Conservation (phyloP, 768 basidiomycete species). For the Suillus alpinus region DNA sequence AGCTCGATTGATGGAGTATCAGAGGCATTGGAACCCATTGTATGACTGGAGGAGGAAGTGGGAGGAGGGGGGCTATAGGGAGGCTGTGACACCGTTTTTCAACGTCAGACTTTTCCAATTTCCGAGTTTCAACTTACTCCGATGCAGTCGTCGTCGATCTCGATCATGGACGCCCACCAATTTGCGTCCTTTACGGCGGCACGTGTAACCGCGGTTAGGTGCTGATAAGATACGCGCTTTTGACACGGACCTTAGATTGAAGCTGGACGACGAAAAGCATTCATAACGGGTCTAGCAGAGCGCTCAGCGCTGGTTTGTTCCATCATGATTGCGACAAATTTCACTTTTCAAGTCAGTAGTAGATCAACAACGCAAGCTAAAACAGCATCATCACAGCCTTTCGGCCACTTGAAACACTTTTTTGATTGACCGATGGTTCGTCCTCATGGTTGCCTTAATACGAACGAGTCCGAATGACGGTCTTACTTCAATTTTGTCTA, state of each 20-base stretch:
- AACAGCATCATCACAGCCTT: background rate
- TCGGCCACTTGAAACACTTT: background rate
- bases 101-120: background rate
- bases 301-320: background rate
- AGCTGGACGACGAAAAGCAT: background rate
- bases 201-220: background rate
- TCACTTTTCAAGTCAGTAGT: background rate
- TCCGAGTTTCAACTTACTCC: conserved; percentile 2
- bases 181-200: conserved; percentile 4
- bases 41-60: background rate
- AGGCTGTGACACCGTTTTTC: background rate
- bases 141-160: conserved; percentile 2
- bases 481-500: no score
- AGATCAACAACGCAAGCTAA: background rate
- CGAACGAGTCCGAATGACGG: background rate
- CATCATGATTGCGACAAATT: background rate
- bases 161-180: background rate
- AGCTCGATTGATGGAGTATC: conserved; percentile 43
- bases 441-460: background rate
- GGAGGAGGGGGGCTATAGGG: background rate
- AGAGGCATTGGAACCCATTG: background rate
- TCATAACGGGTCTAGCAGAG: background rate
- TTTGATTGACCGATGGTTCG: background rate
- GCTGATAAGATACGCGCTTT: conserved; percentile 2
- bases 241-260: background rate